Percentiles rank a stretch among this genome's conserved stretches.
phyloP scores from a whole-genome alignment of 73 alveolate genomes.

The Paramecium caudatum region DNA sequence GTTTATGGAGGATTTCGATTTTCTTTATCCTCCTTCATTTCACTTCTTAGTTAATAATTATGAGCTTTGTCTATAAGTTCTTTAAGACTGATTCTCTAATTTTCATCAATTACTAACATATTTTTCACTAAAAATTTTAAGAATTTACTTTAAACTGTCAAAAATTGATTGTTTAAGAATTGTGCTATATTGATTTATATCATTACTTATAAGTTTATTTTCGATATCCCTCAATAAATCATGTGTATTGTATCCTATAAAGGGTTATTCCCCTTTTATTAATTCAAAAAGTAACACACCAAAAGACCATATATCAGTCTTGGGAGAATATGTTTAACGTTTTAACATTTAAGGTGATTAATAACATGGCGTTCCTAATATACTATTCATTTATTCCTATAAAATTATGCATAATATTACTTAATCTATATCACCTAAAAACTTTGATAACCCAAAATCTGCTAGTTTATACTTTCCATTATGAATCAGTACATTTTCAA shows the following conservation, averaged over 20 bases:
- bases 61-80: constrained; percentile 55
- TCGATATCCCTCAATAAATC: constrained; percentile 32
- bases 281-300: constrained; percentile 66
- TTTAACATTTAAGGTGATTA: constrained; percentile 59
- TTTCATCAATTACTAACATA: constrained; percentile 70
- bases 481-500: constrained; percentile 50
- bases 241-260: neutral
- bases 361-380: constrained; percentile 70
- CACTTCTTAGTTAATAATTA: too few relatives aligned
- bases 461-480: constrained; percentile 42
- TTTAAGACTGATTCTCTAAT: constrained; percentile 53
- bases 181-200: neutral
- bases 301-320: constrained; percentile 73
- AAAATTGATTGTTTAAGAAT: neutral
- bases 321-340: constrained; percentile 51
- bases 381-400: constrained; percentile 46
- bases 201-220: neutral
- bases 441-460: constrained; percentile 64
- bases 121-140: constrained; percentile 14
- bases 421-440: constrained; percentile 30
- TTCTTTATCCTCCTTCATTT: too few relatives aligned
- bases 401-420: neutral
- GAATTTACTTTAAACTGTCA: constrained; percentile 13
- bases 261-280: constrained; percentile 54
- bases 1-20: too few relatives aligned